These are phyloP conservation scores for Trichosanthes cucumerina DNA, from an alignment of 306 rosid genomes.

Conservation along the genomic window DNA sequence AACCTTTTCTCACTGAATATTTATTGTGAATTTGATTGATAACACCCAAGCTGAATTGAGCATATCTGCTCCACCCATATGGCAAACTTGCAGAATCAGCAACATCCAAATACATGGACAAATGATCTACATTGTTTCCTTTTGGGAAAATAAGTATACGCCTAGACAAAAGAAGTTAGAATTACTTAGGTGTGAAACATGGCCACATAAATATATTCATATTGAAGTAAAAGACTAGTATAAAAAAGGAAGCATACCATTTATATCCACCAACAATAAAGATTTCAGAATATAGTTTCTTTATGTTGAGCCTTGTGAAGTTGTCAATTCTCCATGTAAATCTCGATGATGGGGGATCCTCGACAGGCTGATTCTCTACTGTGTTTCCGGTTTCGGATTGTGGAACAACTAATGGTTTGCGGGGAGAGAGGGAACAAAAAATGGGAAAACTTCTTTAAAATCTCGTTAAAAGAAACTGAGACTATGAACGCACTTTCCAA, in stretches of 20 bases:
- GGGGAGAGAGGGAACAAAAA: slow-evolving; percentile 3
- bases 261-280: slow-evolving; percentile 69
- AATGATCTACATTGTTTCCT: slow-evolving; percentile 81
- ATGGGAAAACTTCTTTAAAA: background rate
- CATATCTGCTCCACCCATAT: slow-evolving; percentile 86
- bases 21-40: slow-evolving; percentile 55
- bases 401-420: slow-evolving; percentile 40
- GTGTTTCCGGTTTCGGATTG: slow-evolving; percentile 56
- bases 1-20: slow-evolving; percentile 75
- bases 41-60: slow-evolving; percentile 77
- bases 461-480: background rate
- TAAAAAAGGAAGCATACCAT: slow-evolving; percentile 40
- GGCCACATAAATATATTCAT: background rate
- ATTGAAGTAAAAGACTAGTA: background rate
- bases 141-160: slow-evolving; percentile 83
- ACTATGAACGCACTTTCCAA: background rate
- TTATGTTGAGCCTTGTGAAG: slow-evolving; percentile 56
- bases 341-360: slow-evolving; percentile 64
- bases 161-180: slow-evolving; percentile 26
- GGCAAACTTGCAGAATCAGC: slow-evolving; percentile 72
- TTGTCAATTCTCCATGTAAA: slow-evolving; percentile 79
- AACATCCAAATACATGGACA: slow-evolving; percentile 86
- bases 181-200: background rate
- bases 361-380: slow-evolving; percentile 63
- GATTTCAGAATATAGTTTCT: slow-evolving; percentile 67